Evolutionary conservation across 257 asterid genomes (phyloP).

Genomic region (Fraxinus americana): DNA sequence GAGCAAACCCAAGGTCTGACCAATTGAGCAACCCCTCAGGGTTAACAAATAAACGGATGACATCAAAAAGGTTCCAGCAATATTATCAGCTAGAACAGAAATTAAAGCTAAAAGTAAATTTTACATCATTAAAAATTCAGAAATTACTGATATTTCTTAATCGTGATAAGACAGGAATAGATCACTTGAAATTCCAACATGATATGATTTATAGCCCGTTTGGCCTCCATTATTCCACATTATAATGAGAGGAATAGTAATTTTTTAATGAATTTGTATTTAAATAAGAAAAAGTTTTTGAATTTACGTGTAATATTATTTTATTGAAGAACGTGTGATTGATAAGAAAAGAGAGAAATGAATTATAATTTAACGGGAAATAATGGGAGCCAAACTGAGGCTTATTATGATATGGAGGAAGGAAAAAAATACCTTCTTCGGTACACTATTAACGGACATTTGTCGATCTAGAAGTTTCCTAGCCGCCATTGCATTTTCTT

Average conservation of each 20-base stretch:
- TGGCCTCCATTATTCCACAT: no score
- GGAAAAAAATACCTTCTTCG: conserved; percentile 69
- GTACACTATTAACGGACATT: conserved; percentile 91
- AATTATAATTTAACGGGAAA: no score
- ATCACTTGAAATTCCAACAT: conserved; percentile 11
- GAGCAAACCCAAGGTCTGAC: no score
- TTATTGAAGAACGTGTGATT: no score
- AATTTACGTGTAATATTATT: no score
- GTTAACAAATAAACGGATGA: background rate
- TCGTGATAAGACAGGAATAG: background rate
- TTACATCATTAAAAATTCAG: background rate
- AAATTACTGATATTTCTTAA: background rate
- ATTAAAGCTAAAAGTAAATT: conserved; percentile 1
- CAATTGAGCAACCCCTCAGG: no score
- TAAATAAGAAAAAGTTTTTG: no score
- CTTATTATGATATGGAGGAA: background rate
- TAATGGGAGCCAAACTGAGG: no score
- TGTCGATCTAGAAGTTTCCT: conserved; percentile 95
- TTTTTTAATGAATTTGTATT: no score
- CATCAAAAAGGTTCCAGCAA: background rate
- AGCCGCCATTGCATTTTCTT: conserved; percentile 98
- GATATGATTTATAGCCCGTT: background rate
- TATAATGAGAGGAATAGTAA: no score
- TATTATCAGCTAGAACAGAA: background rate
- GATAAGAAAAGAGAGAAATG: no score